Evolutionary conservation across 2,329 filamentous ascomycete genomes (phyloP), one percentile per base, ranked within the genome.

Genomic region (Chaetothyriales sp.): DNA sequence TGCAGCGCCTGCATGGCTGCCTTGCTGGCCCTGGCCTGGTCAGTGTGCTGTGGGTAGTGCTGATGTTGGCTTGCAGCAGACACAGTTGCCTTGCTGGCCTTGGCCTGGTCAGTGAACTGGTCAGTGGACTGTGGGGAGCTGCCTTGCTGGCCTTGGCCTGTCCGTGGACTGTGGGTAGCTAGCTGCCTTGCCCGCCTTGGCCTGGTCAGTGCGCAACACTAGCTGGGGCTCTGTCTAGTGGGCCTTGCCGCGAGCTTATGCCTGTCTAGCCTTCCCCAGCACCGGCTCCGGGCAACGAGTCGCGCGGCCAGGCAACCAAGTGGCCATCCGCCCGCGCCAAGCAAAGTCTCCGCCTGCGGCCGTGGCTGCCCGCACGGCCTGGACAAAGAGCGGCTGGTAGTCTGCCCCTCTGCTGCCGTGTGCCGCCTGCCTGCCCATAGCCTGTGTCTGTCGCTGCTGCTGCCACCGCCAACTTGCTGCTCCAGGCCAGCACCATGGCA

Each of bases 401-500:
- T 13, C 33, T 40, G 22, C 22, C 22, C 22, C 22, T 25, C 22
- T 25, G 33, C 33, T 40, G 33, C 4, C 15, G 15, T 4, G 10
- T 40, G 33, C 15, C 33, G 15, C 33, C n/a, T n/a, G n/a, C n/a
- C n/a, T n/a, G n/a, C n/a, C n/a, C n/a, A n/a, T n/a, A n/a, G n/a
- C n/a, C n/a, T n/a, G n/a, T n/a, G 15, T 4, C 33, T 40, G 33
- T 40, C 33, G 15, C 33, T 40, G 33, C 33, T 40, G 33, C 33
- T 13, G 5, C 33, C 33, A 40, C n/a, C n/a, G n/a, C n/a, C n/a
- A 13, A 15, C 10, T 40, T 40, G 33, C 33, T 20, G 43, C n/a
- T 46, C 19, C 4, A 13, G 19, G 19, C 44, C 13, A n/a, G 19
- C 44, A 46, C 13, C 40, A 87, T 87, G 83, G 81, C 83, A 56